Evolutionary conservation across 2,329 filamentous ascomycete genomes (phyloP).

Genomic region (Phyllosticta paracitricarpa): DNA sequence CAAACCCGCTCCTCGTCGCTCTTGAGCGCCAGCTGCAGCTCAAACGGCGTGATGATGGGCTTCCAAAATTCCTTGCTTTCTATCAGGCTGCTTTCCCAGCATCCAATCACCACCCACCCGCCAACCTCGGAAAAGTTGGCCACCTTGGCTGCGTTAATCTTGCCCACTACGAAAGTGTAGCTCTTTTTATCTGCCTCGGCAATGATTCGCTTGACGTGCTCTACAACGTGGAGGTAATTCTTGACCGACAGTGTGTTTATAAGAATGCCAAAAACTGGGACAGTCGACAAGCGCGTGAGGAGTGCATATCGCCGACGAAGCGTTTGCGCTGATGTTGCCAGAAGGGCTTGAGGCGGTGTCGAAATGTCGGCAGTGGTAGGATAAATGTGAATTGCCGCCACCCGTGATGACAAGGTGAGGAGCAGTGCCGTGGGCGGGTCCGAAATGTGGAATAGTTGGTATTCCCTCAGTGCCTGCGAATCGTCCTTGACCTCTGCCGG

Average conservation of each 20-base stretch:
- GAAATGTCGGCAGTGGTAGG: slow-evolving; percentile 36
- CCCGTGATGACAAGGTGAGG: slow-evolving; percentile 74
- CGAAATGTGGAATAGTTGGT: slow-evolving; percentile 77
- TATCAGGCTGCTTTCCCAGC: slow-evolving; percentile 91
- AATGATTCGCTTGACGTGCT: slow-evolving; percentile 63
- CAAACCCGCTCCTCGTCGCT: slow-evolving; percentile 69
- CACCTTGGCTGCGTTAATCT: slow-evolving; percentile 88
- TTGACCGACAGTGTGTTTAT: slow-evolving; percentile 91
- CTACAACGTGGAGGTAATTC: slow-evolving; percentile 77
- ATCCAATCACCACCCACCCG: slow-evolving; percentile 94
- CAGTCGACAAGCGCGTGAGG: slow-evolving; percentile 68
- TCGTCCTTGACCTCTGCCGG: slow-evolving; percentile 39
- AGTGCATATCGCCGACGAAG: slow-evolving; percentile 84
- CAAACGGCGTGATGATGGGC: slow-evolving; percentile 90
- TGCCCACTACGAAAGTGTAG: slow-evolving; percentile 94
- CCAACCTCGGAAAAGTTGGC: slow-evolving; percentile 94
- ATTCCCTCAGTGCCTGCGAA: slow-evolving; percentile 47
- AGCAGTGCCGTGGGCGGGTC: slow-evolving; percentile 73
- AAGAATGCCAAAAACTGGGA: slow-evolving; percentile 80
- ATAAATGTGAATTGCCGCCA: slow-evolving; percentile 69
- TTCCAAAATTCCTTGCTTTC: slow-evolving; percentile 83
- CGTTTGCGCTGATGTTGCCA: slow-evolving; percentile 43
- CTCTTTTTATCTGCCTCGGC: slow-evolving; percentile 78
- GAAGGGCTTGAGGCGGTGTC: slow-evolving; percentile 25
- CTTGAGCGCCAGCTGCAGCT: slow-evolving; percentile 68